Base-by-base conservation (phyloP, 768 basidiomycete species). In the Agrocybe praecox region DNA sequence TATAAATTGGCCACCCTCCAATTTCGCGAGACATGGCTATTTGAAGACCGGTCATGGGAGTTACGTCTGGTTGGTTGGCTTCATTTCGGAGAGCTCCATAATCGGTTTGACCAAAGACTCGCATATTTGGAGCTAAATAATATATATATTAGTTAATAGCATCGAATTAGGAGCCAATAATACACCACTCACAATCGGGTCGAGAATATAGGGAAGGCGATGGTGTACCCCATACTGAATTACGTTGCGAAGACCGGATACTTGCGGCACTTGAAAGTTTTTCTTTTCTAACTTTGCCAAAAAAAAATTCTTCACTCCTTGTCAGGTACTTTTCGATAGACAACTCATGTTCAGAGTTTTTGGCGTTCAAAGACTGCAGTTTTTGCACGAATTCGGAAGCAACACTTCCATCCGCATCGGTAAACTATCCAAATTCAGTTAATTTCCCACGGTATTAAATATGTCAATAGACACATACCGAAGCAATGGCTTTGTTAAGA, bases 291-390 rank as follows among this genome's bases (percentile, higher is more conserved):
- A 95, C 91, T 67, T 87, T 89, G 58, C 91, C 88, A 73, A 96
- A 96, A 85, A 94, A 97, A 0, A 85, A 86, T 67, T 95, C 93
- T 74, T 97, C 95, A 61, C 90, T 94, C 77, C 96, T 96, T 60
- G 86, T 78, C 61, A 97, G 74, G 80, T 79, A 97, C 70, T 90
- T 90, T 70, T 96, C 95, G 62, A 97, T 97, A 29, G 93, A 96
- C 23, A 97, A 70, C 62, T 96, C 94, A 52, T 86, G 83, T 74
- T 94, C 92, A 6, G 95, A 95, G 69, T 96, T 97, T 54, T 93
- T 90, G 0, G 94, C 79, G 44, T 83, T 87, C 56, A 96, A 81
- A 55, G 68, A 67, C 67, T 93, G 89, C 40, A 97, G 74, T 69
- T 90, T 94, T 65, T 90, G 86, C 9, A 94, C 91, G 72, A 96